phyloP scores from a whole-genome alignment of 2,329 filamentous ascomycete genomes.

The Penicillium crustosum region DNA sequence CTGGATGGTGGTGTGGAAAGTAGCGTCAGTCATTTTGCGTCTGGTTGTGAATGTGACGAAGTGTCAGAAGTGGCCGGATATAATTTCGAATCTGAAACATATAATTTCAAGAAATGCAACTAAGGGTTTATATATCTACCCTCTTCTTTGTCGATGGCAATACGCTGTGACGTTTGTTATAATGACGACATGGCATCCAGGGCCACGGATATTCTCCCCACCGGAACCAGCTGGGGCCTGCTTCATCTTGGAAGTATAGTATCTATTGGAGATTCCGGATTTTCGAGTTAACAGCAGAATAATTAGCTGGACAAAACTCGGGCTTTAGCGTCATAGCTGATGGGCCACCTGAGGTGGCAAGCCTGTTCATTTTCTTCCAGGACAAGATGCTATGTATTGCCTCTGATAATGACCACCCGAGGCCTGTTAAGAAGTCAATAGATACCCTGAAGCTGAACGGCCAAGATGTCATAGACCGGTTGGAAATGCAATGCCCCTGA shows the following conservation, averaged over 20 bases:
- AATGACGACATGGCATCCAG: slow-evolving; percentile 22
- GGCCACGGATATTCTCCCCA: slow-evolving; percentile 12
- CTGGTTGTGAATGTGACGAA: background rate
- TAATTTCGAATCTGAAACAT: background rate
- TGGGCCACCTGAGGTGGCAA: slow-evolving; percentile 2
- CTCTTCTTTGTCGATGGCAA: slow-evolving; percentile 5
- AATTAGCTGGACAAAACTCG: background rate
- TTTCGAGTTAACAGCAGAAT: background rate
- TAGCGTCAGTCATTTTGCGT: background rate
- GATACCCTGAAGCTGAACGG: background rate
- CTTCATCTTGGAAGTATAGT: background rate
- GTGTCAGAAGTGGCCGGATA: background rate
- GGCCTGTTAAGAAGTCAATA: background rate
- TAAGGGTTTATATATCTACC: slow-evolving; percentile 7
- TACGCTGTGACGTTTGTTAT: slow-evolving; percentile 18
- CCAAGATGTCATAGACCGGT: slow-evolving; percentile 4
- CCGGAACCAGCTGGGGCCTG: background rate
- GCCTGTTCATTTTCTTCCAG: background rate
- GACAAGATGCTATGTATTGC: background rate
- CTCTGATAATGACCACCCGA: background rate
- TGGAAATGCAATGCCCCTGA: background rate
- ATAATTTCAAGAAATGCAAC: background rate
- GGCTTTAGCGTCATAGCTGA: slow-evolving; percentile 8
- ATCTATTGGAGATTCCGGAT: no score
- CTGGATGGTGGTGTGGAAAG: background rate